Evolutionary conservation across 345 rosid species (phyloP).

Genomic region (Crucihimalaya himalaica): DNA sequence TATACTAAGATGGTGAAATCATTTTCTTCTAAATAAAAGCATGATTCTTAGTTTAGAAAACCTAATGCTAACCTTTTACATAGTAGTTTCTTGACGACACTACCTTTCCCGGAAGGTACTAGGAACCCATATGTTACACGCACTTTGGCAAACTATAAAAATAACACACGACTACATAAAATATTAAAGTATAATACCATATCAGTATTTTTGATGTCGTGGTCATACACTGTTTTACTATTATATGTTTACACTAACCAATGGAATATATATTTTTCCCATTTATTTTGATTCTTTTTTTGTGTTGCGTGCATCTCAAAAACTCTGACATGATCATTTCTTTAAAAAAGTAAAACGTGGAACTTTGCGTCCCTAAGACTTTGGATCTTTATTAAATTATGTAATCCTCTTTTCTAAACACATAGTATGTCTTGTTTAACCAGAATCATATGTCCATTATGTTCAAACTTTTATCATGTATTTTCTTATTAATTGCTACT

Average conservation of each 20-base stretch:
- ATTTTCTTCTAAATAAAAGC: neutral
- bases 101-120: slow-evolving; percentile 18
- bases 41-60: slow-evolving; percentile 26
- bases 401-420: slow-evolving; percentile 8
- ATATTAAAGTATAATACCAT: neutral
- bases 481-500: neutral
- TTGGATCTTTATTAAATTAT: slow-evolving; percentile 4
- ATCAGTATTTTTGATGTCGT: neutral
- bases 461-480: neutral
- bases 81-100: slow-evolving; percentile 26
- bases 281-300: neutral
- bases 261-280: neutral
- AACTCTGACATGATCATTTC: neutral
- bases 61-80: slow-evolving; percentile 31
- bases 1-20: neutral
- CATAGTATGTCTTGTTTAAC: too few relatives aligned
- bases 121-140: slow-evolving; percentile 29
- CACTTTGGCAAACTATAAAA: slow-evolving; percentile 8
- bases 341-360: neutral
- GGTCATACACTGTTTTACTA: slow-evolving; percentile 13
- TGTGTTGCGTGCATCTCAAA: slow-evolving; percentile 19
- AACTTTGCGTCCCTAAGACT: slow-evolving; percentile 8
- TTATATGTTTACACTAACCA: neutral
- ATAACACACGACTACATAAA: neutral
- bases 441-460: neutral